Evolutionary conservation across 805 yeast species (phyloP).

Genomic region (Candida taoyuanica): DNA sequence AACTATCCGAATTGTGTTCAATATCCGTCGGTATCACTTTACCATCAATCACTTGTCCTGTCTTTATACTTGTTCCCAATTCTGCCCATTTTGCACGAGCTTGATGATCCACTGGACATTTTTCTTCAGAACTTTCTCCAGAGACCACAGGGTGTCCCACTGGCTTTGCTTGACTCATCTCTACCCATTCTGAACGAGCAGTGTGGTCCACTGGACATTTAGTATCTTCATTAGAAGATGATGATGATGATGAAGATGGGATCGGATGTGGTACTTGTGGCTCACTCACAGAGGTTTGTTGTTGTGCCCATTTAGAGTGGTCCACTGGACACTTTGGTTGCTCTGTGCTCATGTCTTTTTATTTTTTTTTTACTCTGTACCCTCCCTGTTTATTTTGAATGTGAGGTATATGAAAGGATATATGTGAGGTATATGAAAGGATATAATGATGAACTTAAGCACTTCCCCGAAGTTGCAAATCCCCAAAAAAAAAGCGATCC

Average conservation of each 20-base stretch:
- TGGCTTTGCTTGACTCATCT: conserved; percentile 27
- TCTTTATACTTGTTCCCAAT: conserved; percentile 21
- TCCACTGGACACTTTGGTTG: conserved; percentile 49
- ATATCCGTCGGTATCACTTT: conserved; percentile 16
- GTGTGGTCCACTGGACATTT: conserved; percentile 68
- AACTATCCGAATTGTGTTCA: conserved; percentile 43
- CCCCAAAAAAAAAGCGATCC: neutral
- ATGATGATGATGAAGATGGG: conserved; percentile 2
- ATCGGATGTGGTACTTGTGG: conserved; percentile 19
- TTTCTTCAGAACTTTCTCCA: conserved; percentile 25
- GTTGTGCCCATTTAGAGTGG: conserved; percentile 30
- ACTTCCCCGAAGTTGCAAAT: no score
- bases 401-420: neutral
- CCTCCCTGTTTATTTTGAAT: no score
- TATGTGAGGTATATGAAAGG: no score
- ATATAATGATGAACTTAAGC: no score
- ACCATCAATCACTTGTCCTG: conserved; percentile 20
- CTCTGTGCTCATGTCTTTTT: conserved; percentile 17
- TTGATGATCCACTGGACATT: conserved; percentile 66
- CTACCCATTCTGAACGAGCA: conserved; percentile 57
- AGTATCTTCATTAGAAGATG: conserved; percentile 21
- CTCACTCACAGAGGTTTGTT: conserved; percentile 1
- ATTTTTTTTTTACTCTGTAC: no score
- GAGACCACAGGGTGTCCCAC: conserved; percentile 3
- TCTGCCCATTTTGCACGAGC: conserved; percentile 56